phyloP scores from a whole-genome alignment of 2,329 filamentous ascomycete genomes.

The Nemania sp. region DNA sequence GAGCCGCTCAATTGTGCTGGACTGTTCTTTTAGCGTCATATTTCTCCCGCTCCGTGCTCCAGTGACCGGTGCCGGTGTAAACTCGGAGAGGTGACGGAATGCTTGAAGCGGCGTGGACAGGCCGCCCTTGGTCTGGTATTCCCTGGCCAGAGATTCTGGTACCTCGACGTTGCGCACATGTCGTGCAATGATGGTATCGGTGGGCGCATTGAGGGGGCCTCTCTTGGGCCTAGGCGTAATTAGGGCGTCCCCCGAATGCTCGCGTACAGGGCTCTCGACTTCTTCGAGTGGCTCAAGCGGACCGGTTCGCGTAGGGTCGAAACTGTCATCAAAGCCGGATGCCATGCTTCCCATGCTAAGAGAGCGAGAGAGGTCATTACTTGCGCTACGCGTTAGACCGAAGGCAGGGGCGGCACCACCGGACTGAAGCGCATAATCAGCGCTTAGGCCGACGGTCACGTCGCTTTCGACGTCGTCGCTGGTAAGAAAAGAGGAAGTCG shows the following conservation, averaged over 20 bases:
- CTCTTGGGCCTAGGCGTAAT: conserved; percentile 71
- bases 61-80: conserved; percentile 56
- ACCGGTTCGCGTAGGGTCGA: conserved; percentile 48
- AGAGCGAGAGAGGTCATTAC: conserved; percentile 68
- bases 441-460: conserved; percentile 65
- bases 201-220: conserved; percentile 64
- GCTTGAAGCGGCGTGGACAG: conserved; percentile 56
- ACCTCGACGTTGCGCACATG: conserved; percentile 90
- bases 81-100: conserved; percentile 50
- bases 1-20: conserved; percentile 91
- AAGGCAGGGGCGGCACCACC: conserved; percentile 70
- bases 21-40: conserved; percentile 94
- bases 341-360: conserved; percentile 89
- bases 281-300: conserved; percentile 57
- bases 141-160: conserved; percentile 82
- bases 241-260: conserved; percentile 52
- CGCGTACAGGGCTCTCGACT: conserved; percentile 43
- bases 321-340: conserved; percentile 67
- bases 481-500: conserved; percentile 61
- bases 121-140: conserved; percentile 78
- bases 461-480: conserved; percentile 73
- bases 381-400: conserved; percentile 53
- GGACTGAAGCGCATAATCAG: conserved; percentile 81
- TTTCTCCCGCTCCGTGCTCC: conserved; percentile 64
- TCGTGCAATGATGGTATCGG: conserved; percentile 85